Conservation (phyloP, 2,329 filamentous ascomycete genomes). For the Daldinia sp. region DNA sequence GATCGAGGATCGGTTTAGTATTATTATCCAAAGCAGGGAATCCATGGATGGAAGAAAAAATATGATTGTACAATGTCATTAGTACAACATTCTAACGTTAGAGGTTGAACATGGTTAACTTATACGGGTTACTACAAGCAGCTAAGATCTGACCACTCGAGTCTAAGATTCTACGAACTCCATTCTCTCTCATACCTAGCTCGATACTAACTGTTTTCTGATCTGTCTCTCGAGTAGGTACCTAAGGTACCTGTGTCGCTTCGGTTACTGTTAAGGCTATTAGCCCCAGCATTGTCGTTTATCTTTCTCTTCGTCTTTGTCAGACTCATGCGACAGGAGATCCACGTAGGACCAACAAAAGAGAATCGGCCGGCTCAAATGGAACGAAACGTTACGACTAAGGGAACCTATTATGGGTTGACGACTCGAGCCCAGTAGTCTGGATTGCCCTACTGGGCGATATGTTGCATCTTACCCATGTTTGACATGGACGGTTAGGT, state of each 20-base stretch:
- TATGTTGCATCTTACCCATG: slow-evolving; percentile 1
- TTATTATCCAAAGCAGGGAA: slow-evolving; percentile 19
- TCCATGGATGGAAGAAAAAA: slow-evolving; percentile 3
- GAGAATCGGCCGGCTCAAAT: not conserved
- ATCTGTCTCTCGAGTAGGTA: too few species aligned
- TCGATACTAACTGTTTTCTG: slow-evolving; percentile 1
- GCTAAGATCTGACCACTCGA: slow-evolving; percentile 16
- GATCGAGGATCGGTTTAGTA: slow-evolving; percentile 17
- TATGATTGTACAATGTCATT: slow-evolving; percentile 17
- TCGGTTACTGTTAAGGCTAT: not conserved
- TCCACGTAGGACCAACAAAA: slow-evolving; percentile 2
- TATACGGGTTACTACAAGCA: slow-evolving; percentile 22
- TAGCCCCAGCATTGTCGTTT: not conserved
- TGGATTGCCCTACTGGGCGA: slow-evolving; percentile 13
- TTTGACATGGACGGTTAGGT: slow-evolving; percentile 1
- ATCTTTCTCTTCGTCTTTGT: not conserved
- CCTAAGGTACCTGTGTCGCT: too few species aligned
- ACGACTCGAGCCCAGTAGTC: slow-evolving; percentile 20
- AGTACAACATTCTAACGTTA: not conserved
- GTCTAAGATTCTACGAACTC: not conserved
- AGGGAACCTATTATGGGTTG: slow-evolving; percentile 1
- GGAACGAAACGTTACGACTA: slow-evolving; percentile 23
- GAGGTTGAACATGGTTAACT: not conserved
- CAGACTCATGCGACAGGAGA: slow-evolving; percentile 3
- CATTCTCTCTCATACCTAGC: not conserved